A percentile compares a stretch with the other conserved stretches of the same genome.
phyloP scores from a whole-genome alignment of 352 stramenopile species.

The Pythium dissotocum region DNA sequence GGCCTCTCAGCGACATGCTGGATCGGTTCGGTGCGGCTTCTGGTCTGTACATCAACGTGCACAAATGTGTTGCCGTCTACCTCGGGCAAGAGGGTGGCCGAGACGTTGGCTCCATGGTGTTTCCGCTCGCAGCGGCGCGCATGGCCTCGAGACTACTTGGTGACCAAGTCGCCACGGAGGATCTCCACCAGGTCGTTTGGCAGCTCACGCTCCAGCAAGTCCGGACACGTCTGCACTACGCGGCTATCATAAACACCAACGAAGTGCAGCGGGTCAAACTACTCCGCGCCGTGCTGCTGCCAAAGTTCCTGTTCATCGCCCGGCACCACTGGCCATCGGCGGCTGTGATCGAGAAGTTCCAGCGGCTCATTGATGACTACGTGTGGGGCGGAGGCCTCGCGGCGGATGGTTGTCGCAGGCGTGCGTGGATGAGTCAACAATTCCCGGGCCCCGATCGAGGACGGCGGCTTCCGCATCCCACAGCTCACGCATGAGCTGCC shows the following conservation, averaged over 20 bases:
- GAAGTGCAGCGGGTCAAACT: slow-evolving; percentile 12
- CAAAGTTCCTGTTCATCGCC: slow-evolving; percentile 17
- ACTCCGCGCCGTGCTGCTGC: neutral
- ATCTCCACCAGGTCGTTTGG: neutral
- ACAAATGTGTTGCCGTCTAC: neutral
- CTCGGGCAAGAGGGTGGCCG: no score
- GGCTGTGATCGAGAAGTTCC: neutral
- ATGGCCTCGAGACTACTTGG: neutral
- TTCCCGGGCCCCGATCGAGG: neutral
- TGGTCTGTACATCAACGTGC: neutral
- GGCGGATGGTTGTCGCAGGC: neutral
- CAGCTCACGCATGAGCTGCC: slow-evolving; percentile 1
- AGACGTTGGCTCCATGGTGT: no score
- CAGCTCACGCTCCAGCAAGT: slow-evolving; percentile 11
- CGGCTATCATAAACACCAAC: slow-evolving; percentile 13
- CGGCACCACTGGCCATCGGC: slow-evolving; percentile 11
- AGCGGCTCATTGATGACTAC: neutral
- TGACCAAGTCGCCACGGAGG: no score
- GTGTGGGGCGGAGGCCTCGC: neutral
- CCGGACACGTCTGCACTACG: neutral
- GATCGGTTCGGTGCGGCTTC: neutral
- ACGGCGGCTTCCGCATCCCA: neutral
- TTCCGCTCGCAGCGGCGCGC: no score
- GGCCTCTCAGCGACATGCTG: neutral
- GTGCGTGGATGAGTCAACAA: neutral